Evolutionary conservation across 1,284 basidiomycete genomes (phyloP), one percentile per base, ranked within the genome.

Genomic region (Phellinidium pouzarii): DNA sequence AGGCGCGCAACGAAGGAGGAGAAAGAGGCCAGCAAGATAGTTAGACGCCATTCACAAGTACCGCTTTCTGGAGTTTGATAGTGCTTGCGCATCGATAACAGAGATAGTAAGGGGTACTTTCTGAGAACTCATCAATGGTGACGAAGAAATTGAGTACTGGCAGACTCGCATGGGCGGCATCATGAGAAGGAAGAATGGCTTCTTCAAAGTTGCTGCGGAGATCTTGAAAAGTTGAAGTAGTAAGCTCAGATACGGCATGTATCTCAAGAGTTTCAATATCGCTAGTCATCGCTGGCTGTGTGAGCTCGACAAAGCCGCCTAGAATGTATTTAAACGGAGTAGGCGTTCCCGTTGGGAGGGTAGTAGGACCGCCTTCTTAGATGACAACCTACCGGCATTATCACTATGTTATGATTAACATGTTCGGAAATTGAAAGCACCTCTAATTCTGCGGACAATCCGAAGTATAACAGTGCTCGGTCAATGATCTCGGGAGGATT

Each of bases 131-230:
- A 69, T 71, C 14, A 78, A 66, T 2, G 76, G 75, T 0, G 76
- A 76, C 1, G 75, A 77, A 3, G 77, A 77, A 59, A 78, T 78
- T 1, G 74, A 76, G 61, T 78, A 78, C 62, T 76, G 72, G 22
- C 76, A 63, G 44, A 75, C 66, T 34, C 74, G 73, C 71, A 77
- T 77, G 1, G 73, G 62, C 4, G 74, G 75, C 14, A 76, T 66
- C 62, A 74, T 66, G 20, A 64, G 62, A 37, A 78, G 62, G 63
- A 71, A 59, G 53, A 14, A 34, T 14, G 11, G 31, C 31, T 11
- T 34, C 31, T 11, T 7, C 31, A 14, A 34, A 34, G 2, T 34
- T 7, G 9, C 14, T 7, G 7, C 31, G 31, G 14, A 34, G 31
- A 11, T 34, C 14, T 14, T 34, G 3, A 8, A 34, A 34, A 34